phyloP scores from a whole-genome alignment of 768 basidiomycete genomes.

The Rhodotorula toruloides region DNA sequence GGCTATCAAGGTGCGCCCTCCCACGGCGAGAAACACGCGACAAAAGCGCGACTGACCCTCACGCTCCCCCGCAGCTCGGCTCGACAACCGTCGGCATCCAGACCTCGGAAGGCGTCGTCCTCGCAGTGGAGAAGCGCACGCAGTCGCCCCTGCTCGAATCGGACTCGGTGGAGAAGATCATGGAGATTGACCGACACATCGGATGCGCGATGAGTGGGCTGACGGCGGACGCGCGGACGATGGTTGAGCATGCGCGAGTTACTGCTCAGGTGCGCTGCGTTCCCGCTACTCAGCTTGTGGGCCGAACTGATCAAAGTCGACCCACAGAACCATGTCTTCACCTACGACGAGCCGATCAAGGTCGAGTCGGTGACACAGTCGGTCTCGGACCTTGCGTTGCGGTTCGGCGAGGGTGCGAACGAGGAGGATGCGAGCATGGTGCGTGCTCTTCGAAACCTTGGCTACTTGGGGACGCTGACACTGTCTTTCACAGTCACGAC shows the following conservation, averaged over 20 bases:
- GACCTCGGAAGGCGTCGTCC: conserved; percentile 81
- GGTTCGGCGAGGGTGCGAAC: conserved; percentile 98
- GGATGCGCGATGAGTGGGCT: conserved; percentile 95
- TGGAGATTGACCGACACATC: conserved; percentile 96
- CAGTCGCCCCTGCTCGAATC: conserved; percentile 93
- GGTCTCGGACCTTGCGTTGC: conserved; percentile 89
- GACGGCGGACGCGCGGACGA: conserved; percentile 95
- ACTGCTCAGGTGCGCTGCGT: conserved; percentile 62
- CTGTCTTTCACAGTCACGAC: conserved; percentile 60
- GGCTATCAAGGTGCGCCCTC: conserved; percentile 74
- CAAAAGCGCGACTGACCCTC: neutral
- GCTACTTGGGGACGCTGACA: neutral
- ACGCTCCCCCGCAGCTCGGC: conserved; percentile 63
- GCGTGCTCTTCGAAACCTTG: conserved; percentile 30
- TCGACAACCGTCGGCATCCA: conserved; percentile 95
- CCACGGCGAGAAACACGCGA: neutral
- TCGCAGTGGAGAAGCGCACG: conserved; percentile 97
- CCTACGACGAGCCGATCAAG: conserved; percentile 92
- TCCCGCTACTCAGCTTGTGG: no score
- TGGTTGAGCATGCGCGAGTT: conserved; percentile 98
- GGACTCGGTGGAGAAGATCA: conserved; percentile 96
- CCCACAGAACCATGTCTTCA: conserved; percentile 78
- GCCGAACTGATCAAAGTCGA: no score
- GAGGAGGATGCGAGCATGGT: conserved; percentile 98
- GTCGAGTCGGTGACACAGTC: conserved; percentile 98